phyloP scores from a whole-genome alignment of 2,329 filamentous ascomycete species.

The Coniochaeta sp. region DNA sequence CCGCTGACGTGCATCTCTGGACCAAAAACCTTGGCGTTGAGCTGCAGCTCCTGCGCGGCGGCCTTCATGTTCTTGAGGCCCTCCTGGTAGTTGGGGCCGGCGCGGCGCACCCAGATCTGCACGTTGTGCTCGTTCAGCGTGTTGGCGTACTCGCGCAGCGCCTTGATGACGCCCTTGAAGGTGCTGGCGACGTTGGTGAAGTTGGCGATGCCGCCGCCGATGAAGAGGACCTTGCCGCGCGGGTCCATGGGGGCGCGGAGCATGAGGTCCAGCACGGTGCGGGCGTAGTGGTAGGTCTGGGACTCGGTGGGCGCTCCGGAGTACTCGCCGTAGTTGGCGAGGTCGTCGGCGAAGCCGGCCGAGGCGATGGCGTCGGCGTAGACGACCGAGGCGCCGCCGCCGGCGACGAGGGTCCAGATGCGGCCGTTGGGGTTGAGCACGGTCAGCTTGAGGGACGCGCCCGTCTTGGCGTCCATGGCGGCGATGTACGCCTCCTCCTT shows the following conservation, averaged over 20 bases:
- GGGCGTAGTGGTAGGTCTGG: constrained; percentile 98
- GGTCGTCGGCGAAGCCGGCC: constrained; percentile 86
- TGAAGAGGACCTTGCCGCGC: constrained; percentile 98
- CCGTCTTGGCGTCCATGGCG: constrained; percentile 98
- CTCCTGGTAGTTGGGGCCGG: constrained; percentile 98
- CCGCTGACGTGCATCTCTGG: constrained; percentile 94
- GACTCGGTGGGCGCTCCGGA: constrained; percentile 97
- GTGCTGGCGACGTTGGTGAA: constrained; percentile 99
- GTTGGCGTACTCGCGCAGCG: constrained; percentile 81
- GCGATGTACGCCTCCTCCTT: constrained; percentile 99
- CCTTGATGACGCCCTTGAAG: constrained; percentile 99
- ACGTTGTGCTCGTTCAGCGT: constrained; percentile 92
- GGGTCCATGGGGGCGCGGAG: constrained; percentile 77
- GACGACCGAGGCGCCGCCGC: constrained; percentile 98
- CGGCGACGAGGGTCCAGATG: constrained; percentile 96
- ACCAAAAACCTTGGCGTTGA: constrained; percentile 60
- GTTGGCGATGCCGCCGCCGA: constrained; percentile 99
- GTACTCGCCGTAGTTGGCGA: constrained; percentile 99
- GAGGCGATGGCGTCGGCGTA: constrained; percentile 98
- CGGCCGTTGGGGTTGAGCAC: constrained; percentile 87
- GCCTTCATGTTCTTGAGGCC: constrained; percentile 99
- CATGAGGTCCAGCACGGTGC: constrained; percentile 95
- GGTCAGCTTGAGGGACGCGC: constrained; percentile 96
- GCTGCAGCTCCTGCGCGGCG: constrained; percentile 85
- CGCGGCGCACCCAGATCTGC: constrained; percentile 88